A percentile compares a stretch with the other conserved stretches of the same genome.
phyloP scores from a whole-genome alignment of 2,329 filamentous ascomycete genomes.

The Tricladium varicosporioides region DNA sequence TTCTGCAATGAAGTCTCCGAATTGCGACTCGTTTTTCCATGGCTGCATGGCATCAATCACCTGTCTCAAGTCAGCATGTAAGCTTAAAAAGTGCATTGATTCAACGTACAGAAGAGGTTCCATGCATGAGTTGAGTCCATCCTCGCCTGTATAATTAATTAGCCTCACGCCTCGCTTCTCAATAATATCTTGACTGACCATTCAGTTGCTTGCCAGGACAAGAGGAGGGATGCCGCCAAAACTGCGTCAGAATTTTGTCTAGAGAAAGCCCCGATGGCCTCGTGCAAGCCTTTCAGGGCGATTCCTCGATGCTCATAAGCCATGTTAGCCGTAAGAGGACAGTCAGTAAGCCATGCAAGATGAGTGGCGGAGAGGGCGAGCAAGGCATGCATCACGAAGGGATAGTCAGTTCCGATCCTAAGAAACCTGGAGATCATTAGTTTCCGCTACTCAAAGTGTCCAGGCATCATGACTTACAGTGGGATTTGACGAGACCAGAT shows the following conservation, averaged over 20 bases:
- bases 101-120: conserved; percentile 75
- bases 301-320: conserved; percentile 85
- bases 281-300: conserved; percentile 83
- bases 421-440: conserved; percentile 61
- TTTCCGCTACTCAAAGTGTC: conserved; percentile 1
- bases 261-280: conserved; percentile 82
- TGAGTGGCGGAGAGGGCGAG: conserved; percentile 94
- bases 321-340: conserved; percentile 80
- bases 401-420: conserved; percentile 74
- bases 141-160: conserved; percentile 64
- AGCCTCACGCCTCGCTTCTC: conserved; percentile 27
- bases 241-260: conserved; percentile 86
- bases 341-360: conserved; percentile 84
- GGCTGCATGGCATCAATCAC: conserved; percentile 88
- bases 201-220: conserved; percentile 95
- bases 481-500: conserved; percentile 93
- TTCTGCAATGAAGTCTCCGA: conserved; percentile 77
- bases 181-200: conserved; percentile 62
- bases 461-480: conserved; percentile 61
- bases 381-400: conserved; percentile 92
- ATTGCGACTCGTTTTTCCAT: conserved; percentile 88
- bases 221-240: conserved; percentile 82
- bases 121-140: conserved; percentile 91
- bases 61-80: conserved; percentile 43
- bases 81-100: not conserved